Conservation (phyloP, 176 grass and related monocot genomes). For the Triticum turgidum region DNA sequence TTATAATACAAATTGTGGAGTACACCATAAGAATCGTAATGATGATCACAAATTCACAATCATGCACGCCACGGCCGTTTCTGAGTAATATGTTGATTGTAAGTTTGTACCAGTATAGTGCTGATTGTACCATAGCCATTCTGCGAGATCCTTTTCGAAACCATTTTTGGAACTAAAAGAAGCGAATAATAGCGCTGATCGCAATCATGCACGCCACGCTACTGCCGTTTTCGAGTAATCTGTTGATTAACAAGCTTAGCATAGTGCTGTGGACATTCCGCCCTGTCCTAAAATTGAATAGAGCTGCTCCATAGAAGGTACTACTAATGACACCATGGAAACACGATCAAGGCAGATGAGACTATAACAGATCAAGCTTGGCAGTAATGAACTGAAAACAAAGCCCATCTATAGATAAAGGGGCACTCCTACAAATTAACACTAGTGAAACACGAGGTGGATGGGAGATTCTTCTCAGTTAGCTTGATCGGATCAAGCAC, state of each 20-base stretch:
- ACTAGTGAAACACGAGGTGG: too few relatives aligned
- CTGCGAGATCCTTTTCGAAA: neutral
- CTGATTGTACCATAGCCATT: neutral
- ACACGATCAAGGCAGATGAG: too few relatives aligned
- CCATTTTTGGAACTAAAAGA: neutral
- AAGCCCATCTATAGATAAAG: too few relatives aligned
- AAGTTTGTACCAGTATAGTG: neutral
- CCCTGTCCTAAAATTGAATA: too few relatives aligned
- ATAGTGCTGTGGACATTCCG: too few relatives aligned
- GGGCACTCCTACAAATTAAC: too few relatives aligned
- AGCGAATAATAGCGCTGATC: neutral
- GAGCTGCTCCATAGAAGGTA: too few relatives aligned
- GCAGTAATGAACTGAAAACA: too few relatives aligned
- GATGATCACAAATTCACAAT: neutral
- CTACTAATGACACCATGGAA: too few relatives aligned
- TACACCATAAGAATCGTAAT: neutral
- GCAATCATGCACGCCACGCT: neutral
- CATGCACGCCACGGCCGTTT: neutral
- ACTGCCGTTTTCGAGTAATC: neutral
- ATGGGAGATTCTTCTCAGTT: too few relatives aligned
- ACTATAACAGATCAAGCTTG: too few relatives aligned
- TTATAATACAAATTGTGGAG: neutral
- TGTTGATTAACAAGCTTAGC: neutral
- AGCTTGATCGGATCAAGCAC: too few relatives aligned
- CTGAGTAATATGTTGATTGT: neutral